These are phyloP conservation scores for Yarrowia sp. DNA, from an alignment of 805 yeast species.

Conservation along the genomic window DNA sequence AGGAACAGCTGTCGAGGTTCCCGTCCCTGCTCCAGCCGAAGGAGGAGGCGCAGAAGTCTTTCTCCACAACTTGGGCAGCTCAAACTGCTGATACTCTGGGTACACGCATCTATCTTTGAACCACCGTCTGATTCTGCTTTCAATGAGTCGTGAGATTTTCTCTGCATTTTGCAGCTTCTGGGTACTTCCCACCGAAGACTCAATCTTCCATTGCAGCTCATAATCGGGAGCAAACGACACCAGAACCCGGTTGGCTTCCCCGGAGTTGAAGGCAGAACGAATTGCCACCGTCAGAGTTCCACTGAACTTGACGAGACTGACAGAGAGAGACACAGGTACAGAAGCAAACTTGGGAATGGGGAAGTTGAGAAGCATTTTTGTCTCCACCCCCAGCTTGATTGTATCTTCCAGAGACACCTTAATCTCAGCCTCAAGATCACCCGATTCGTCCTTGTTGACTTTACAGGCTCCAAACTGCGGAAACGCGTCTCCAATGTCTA, in stretches of 20 bases:
- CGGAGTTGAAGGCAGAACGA: constrained; percentile 22
- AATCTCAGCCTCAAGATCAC: constrained; percentile 73
- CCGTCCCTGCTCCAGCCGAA: not conserved
- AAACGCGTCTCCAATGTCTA: constrained; percentile 90
- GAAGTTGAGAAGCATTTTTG: constrained; percentile 70
- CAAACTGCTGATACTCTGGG: constrained; percentile 84
- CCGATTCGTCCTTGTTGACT: constrained; percentile 54
- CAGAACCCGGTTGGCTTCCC: constrained; percentile 61
- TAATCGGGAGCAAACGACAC: constrained; percentile 91
- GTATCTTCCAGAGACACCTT: constrained; percentile 89
- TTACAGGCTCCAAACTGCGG: constrained; percentile 94
- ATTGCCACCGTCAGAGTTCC: constrained; percentile 77
- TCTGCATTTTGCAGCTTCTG: constrained; percentile 76
- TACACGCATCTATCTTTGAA: constrained; percentile 90
- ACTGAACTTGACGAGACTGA: constrained; percentile 84
- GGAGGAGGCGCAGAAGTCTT: not conserved
- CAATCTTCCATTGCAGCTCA: constrained; percentile 80
- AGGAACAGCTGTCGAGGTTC: not conserved
- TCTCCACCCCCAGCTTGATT: constrained; percentile 78
- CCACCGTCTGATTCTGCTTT: constrained; percentile 78
- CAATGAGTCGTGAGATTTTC: constrained; percentile 79
- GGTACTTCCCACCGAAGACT: constrained; percentile 85
- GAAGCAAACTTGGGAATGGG: constrained; percentile 84
- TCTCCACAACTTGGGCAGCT: constrained; percentile 87
- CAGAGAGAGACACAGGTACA: constrained; percentile 78